A percentile compares a stretch with the other conserved stretches of the same genome.
Conservation (phyloP, 257 asterid genomes). For the Buddleja alternifolia region DNA sequence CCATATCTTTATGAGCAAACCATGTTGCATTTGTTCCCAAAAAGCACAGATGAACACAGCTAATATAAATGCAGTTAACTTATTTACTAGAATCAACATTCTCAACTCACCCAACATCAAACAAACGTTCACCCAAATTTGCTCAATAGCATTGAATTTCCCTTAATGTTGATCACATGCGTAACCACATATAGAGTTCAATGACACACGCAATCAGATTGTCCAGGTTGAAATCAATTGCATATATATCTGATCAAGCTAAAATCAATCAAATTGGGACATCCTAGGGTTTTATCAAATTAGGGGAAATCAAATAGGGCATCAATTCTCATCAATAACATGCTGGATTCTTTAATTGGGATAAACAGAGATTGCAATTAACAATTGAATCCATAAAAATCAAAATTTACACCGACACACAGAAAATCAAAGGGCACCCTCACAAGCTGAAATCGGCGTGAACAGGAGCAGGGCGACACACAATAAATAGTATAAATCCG, state of each 20-base stretch:
- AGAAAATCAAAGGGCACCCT: conserved; percentile 16
- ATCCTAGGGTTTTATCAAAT: conserved; percentile 35
- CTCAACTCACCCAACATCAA: conserved; percentile 17
- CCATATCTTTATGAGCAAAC: conserved; percentile 14
- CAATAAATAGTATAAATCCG: not conserved
- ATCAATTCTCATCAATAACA: conserved; percentile 18
- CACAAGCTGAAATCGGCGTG: conserved; percentile 6
- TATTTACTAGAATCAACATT: not conserved
- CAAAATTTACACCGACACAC: conserved; percentile 31
- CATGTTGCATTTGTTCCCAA: conserved; percentile 2
- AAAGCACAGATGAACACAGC: not conserved
- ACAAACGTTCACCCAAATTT: conserved; percentile 13
- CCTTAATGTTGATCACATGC: conserved; percentile 31
- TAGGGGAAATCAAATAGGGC: conserved; percentile 38
- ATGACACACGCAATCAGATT: conserved; percentile 3
- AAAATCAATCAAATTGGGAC: not conserved
- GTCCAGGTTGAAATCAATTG: conserved; percentile 9
- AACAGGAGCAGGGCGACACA: not conserved
- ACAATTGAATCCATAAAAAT: conserved; percentile 22
- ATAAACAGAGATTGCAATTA: conserved; percentile 17
- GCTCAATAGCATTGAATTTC: conserved; percentile 13
- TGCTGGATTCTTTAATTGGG: conserved; percentile 24
- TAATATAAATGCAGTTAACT: not conserved
- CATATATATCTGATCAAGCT: conserved; percentile 17
- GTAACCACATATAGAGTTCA: not conserved